Conservation (phyloP, 2,329 filamentous ascomycete species). For the Colletotrichum phormii region DNA sequence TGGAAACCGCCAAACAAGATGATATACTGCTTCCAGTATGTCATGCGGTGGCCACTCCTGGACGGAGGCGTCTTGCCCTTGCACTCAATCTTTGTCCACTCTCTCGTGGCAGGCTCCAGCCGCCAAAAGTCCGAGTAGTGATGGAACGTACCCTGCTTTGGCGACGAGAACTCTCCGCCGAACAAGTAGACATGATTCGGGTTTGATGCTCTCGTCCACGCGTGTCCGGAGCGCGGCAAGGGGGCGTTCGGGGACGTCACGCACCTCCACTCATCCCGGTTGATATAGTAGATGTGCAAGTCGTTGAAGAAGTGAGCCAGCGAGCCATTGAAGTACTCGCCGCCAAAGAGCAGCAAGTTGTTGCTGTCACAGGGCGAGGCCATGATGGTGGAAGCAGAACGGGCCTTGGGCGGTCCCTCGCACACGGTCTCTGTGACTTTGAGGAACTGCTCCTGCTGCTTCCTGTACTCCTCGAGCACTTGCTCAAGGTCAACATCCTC, state of each 20-base stretch:
- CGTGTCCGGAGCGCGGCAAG: conserved; percentile 90
- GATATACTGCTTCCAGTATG: conserved; percentile 96
- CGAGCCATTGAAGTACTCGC: conserved; percentile 95
- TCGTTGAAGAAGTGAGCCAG: conserved; percentile 80
- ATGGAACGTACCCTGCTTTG: conserved; percentile 98
- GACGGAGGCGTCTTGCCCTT: conserved; percentile 84
- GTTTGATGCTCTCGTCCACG: conserved; percentile 92
- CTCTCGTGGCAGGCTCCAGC: conserved; percentile 83
- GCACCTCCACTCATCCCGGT: conserved; percentile 89
- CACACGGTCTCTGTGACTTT: conserved; percentile 88
- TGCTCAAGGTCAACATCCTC: conserved; percentile 95
- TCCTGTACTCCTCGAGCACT: conserved; percentile 92
- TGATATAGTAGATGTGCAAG: conserved; percentile 78
- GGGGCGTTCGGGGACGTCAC: conserved; percentile 93
- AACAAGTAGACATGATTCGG: conserved; percentile 89
- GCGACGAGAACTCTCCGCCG: conserved; percentile 95
- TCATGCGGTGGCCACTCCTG: conserved; percentile 94
- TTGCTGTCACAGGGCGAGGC: conserved; percentile 88
- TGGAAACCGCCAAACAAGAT: conserved; percentile 97
- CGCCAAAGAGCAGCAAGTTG: conserved; percentile 91
- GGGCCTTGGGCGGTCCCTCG: conserved; percentile 78
- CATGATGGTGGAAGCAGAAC: conserved; percentile 84
- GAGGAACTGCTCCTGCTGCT: conserved; percentile 91
- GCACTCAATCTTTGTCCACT: conserved; percentile 91
- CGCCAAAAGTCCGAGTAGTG: conserved; percentile 99